Evolutionary conservation across 768 basidiomycete genomes (phyloP).

Genomic region (Butyriboletus loyo): DNA sequence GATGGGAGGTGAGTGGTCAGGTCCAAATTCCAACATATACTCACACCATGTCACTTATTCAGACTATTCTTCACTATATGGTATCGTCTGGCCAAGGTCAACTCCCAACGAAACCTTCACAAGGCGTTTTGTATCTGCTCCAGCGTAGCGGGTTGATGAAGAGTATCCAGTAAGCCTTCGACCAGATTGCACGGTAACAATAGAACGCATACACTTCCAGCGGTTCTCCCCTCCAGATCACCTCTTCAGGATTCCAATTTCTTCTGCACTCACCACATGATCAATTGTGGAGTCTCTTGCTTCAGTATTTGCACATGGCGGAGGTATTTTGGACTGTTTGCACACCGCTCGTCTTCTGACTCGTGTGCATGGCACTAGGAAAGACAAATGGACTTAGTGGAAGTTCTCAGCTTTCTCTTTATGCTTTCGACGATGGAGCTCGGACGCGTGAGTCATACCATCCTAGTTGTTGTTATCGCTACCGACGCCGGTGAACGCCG

Average conservation of each 20-base stretch:
- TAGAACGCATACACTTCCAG: conserved; percentile 28
- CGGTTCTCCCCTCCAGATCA: conserved; percentile 70
- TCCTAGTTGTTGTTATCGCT: not conserved
- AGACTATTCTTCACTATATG: conserved; percentile 99
- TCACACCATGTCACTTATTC: not conserved
- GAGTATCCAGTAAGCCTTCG: conserved; percentile 51
- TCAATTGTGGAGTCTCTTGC: conserved; percentile 91
- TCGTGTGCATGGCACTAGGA: conserved; percentile 45
- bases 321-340: conserved; percentile 50
- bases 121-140: conserved; percentile 80
- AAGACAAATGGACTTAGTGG: conserved; percentile 87
- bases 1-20: conserved; percentile 74
- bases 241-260: conserved; percentile 94
- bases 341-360: conserved; percentile 11
- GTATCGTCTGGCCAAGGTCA: conserved; percentile 88
- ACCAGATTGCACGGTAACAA: not conserved
- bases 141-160: conserved; percentile 86
- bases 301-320: conserved; percentile 84
- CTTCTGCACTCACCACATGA: conserved; percentile 90
- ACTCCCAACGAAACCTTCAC: conserved; percentile 69
- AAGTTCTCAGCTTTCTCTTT: conserved; percentile 91
- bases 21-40: not conserved
- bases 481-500: not conserved
- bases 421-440: conserved; percentile 98
- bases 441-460: conserved; percentile 58